Conservation (phyloP, 2,329 filamentous ascomycete genomes). For the Penicillium expansum region DNA sequence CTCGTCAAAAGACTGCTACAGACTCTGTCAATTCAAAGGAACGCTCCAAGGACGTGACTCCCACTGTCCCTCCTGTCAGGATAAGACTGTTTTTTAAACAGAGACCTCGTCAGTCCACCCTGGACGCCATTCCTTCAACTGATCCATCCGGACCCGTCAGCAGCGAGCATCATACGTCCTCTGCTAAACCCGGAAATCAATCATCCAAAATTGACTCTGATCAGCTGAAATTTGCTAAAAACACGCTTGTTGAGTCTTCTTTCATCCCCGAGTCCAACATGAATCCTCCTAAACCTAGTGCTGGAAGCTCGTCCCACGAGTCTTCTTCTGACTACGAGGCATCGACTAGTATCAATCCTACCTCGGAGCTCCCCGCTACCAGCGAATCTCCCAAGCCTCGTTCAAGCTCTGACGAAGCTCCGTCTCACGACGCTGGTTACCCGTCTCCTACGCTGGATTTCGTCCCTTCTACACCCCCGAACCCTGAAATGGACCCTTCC, state of each 20-base stretch:
- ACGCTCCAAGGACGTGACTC: background rate
- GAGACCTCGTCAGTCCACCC: background rate
- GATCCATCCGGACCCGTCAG: background rate
- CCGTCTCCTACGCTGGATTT: background rate
- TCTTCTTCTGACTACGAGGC: background rate
- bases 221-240: too few relatives aligned
- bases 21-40: background rate
- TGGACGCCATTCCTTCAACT: background rate
- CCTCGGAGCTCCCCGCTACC: background rate
- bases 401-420: background rate
- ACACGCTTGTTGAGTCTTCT: background rate
- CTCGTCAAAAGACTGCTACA: background rate
- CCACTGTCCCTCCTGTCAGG: background rate
- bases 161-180: background rate
- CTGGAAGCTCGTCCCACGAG: background rate
- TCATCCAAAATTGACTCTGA: background rate
- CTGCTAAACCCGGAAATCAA: too few relatives aligned
- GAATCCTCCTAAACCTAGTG: background rate
- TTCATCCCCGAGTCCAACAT: background rate
- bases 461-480: background rate
- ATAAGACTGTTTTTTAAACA: background rate
- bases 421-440: background rate
- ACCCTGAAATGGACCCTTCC: background rate
- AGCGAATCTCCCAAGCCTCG: background rate
- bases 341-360: background rate